Evolutionary conservation across 2,329 filamentous ascomycete genomes (phyloP).

Genomic region (Coniella vitis): DNA sequence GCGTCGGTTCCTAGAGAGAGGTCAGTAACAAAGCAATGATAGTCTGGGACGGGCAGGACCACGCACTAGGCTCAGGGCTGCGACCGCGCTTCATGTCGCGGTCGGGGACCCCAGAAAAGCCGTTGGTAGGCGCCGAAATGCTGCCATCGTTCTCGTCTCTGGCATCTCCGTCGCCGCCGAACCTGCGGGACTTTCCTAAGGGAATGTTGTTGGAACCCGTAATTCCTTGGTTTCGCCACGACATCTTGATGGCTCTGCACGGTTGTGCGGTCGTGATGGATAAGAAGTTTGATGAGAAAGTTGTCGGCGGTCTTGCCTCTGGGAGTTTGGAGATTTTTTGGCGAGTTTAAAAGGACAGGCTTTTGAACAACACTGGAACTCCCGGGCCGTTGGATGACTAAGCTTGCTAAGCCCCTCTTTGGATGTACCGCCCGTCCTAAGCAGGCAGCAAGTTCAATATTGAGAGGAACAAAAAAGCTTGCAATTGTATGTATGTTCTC

Average conservation of each 20-base stretch:
- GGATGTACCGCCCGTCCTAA: too few relatives aligned
- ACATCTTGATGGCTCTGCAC: conserved; percentile 36
- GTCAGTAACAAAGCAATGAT: conserved; percentile 11
- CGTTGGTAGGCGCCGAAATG: conserved; percentile 15
- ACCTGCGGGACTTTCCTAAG: conserved; percentile 70
- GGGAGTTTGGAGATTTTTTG: conserved; percentile 7
- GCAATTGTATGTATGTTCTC: too few relatives aligned
- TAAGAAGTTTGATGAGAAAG: not conserved
- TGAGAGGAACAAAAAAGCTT: too few relatives aligned
- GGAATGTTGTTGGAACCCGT: conserved; percentile 98
- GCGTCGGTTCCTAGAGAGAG: conserved; percentile 39
- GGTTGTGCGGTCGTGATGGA: conserved; percentile 21
- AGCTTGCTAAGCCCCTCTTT: not conserved
- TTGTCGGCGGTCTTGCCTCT: not conserved
- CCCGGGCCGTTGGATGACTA: not conserved
- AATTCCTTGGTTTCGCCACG: conserved; percentile 72
- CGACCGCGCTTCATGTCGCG: conserved; percentile 75
- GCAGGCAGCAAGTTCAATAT: too few relatives aligned
- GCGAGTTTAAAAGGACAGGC: not conserved
- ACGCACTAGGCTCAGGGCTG: conserved; percentile 75
- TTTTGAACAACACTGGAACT: not conserved
- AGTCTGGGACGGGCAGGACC: not conserved
- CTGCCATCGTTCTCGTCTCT: conserved; percentile 19
- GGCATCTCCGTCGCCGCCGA: conserved; percentile 48
- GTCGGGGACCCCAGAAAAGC: conserved; percentile 25